Evolutionary conservation across 2,329 filamentous ascomycete species (phyloP), one percentile per base, ranked within the genome.

Genomic region (Beauveria sp.): DNA sequence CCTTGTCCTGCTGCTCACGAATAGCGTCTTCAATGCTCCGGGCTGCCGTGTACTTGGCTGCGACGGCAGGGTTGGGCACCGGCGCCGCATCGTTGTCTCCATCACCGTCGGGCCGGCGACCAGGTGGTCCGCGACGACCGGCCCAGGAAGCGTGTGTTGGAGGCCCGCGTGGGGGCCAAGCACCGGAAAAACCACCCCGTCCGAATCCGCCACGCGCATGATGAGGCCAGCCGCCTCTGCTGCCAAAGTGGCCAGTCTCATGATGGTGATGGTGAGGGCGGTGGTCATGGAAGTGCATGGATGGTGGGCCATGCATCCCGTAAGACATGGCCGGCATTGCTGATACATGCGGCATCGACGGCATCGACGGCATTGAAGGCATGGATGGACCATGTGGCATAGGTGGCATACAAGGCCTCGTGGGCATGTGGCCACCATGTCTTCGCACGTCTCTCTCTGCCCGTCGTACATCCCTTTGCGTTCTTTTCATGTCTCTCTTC

Each of bases 11-110:
- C 30, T 62, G 61, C 48, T 37, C 7, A 3, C 24, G 20, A 16
- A 62, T 55, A 12, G 50, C 47, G n/a, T 43, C 67, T 61, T 76
- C 73, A 3, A 79, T 66, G 0, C 67, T 67, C 40, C 72, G 72
- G 1, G 71, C 73, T 0, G 66, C 68, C 1, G 66, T 66, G 66
- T 79, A 77, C 67, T 75, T 77, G 41, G 67, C 71, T 18, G 67
- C 67, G 8, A 73, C 72, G 2, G 58, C 68, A 1, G 68, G 63
- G 5, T 67, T 67, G 14, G 66, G 66, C 16, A 66, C 57, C 7
- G 63, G 18, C 59, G 56, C 20, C 50, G 55, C 14, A n/a, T 50
- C 63, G 34, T 63, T 64, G 30, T 63, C 57, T 10, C 22, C 6
- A 22, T 28, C 41, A 16, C 9, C 20, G n/a, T 68, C 64, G 8